A percentile compares a stretch with the other conserved stretches of the same genome.
These are phyloP conservation scores for Trametopsis cervina DNA, from an alignment of 768 basidiomycete genomes.

Conservation along the genomic window DNA sequence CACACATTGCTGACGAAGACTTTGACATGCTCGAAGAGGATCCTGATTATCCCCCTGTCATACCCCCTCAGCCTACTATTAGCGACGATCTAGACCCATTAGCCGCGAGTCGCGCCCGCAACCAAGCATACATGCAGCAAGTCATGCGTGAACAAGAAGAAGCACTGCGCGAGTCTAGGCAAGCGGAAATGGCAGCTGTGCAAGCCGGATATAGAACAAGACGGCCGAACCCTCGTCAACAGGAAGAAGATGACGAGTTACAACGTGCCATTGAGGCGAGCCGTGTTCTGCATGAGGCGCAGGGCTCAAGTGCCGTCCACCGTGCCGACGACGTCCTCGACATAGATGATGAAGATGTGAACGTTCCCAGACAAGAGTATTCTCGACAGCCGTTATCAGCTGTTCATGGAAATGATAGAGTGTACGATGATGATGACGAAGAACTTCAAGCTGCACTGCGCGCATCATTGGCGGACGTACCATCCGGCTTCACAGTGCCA, in stretches of 20 bases:
- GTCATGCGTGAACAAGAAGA: slow-evolving; percentile 62
- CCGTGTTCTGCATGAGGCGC: slow-evolving; percentile 34
- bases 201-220: slow-evolving; percentile 3
- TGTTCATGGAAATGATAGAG: slow-evolving; percentile 27
- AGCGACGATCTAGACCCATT: slow-evolving; percentile 43
- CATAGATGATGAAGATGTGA: slow-evolving; percentile 21
- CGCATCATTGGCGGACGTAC: slow-evolving; percentile 68
- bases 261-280: slow-evolving; percentile 58
- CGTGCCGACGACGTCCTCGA: slow-evolving; percentile 12
- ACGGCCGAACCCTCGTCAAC: slow-evolving; percentile 2
- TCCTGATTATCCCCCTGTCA: background rate
- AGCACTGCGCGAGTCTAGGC: slow-evolving; percentile 54
- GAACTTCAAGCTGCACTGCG: slow-evolving; percentile 83
- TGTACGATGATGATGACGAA: slow-evolving; percentile 83
- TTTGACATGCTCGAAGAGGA: slow-evolving; percentile 7
- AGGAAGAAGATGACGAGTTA: slow-evolving; percentile 54
- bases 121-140: slow-evolving; percentile 49
- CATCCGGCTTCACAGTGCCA: slow-evolving; percentile 40
- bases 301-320: slow-evolving; percentile 17
- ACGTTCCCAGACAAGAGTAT: slow-evolving; percentile 16
- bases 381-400: slow-evolving; percentile 7
- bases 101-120: slow-evolving; percentile 61
- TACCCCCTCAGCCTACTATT: background rate
- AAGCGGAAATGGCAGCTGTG: slow-evolving; percentile 27
- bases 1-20: background rate